A percentile compares a stretch with the other conserved stretches of the same genome.
These are phyloP conservation scores for Grosmannia huntii DNA, from an alignment of 2,329 filamentous ascomycete genomes.

Conservation along the genomic window DNA sequence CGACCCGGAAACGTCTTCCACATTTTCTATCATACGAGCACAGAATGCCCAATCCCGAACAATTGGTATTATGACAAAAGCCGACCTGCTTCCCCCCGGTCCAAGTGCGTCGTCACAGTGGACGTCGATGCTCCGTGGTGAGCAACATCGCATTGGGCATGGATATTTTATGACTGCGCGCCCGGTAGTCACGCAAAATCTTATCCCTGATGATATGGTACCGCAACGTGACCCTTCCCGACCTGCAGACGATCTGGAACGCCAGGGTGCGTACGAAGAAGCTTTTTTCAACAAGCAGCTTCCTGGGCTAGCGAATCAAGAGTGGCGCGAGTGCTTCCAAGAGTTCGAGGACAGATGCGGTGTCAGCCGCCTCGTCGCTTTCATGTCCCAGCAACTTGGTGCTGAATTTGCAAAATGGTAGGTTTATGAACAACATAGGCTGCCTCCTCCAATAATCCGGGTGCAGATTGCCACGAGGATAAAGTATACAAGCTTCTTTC, in stretches of 20 bases:
- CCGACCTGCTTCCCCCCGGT: constrained; percentile 52
- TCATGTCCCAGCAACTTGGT: constrained; percentile 38
- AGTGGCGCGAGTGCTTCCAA: constrained; percentile 38
- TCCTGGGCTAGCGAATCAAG: constrained; percentile 17
- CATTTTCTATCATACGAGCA: constrained; percentile 49
- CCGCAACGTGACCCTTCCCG: constrained; percentile 1
- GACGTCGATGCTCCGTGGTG: constrained; percentile 47
- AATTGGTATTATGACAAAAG: constrained; percentile 73
- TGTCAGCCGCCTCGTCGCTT: constrained; percentile 37
- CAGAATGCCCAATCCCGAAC: constrained; percentile 45
- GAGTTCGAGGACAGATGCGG: constrained; percentile 36
- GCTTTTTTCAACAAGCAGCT: constrained; percentile 30
- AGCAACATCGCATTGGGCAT: constrained; percentile 51
- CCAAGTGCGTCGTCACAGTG: constrained; percentile 40
- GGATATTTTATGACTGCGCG: constrained; percentile 71
- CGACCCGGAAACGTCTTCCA: constrained; percentile 64
- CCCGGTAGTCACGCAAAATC: constrained; percentile 24
- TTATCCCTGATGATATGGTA: constrained; percentile 4
- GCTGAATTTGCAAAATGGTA: constrained; percentile 40
- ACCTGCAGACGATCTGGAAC: constrained; percentile 33
- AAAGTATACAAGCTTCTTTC: not conserved
- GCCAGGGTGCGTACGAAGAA: constrained; percentile 39
- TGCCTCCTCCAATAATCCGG: no score
- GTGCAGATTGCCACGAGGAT: no score
- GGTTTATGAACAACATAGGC: constrained; percentile 7